Conservation (phyloP, 148 eudicot genomes). For the Salicornia ramosissima region DNA sequence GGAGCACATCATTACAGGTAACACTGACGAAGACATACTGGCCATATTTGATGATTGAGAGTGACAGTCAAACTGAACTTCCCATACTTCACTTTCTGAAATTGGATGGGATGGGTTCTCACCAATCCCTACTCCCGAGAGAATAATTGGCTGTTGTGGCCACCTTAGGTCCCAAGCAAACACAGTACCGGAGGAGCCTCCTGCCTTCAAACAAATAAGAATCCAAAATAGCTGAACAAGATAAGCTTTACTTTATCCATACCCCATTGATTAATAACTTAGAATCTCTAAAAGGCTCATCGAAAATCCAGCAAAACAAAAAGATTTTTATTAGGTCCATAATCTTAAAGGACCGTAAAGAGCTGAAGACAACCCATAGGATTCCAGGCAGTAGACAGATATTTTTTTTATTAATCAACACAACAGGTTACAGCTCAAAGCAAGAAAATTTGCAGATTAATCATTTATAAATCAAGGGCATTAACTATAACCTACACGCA, state of each 20-base stretch:
- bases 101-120: conserved; percentile 39
- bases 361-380: background rate
- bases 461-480: background rate
- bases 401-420: background rate
- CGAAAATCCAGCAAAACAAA: background rate
- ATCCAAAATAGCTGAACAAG: background rate
- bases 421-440: background rate
- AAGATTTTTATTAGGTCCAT: background rate
- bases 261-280: background rate
- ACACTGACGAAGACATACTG: conserved; percentile 53
- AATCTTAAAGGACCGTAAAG: background rate
- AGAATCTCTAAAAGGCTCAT: background rate
- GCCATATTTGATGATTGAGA: conserved; percentile 47
- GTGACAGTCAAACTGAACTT: conserved; percentile 76
- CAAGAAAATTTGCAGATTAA: background rate
- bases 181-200: conserved; percentile 86
- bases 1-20: conserved; percentile 89
- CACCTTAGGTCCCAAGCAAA: conserved; percentile 93
- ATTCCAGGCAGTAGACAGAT: background rate
- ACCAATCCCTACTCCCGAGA: conserved; percentile 55
- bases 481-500: background rate
- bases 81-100: conserved; percentile 93
- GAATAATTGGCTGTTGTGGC: conserved; percentile 78
- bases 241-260: background rate
- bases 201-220: conserved; percentile 52